phyloP scores from a whole-genome alignment of 1,284 basidiomycete genomes.

The Wolfiporia cocos region DNA sequence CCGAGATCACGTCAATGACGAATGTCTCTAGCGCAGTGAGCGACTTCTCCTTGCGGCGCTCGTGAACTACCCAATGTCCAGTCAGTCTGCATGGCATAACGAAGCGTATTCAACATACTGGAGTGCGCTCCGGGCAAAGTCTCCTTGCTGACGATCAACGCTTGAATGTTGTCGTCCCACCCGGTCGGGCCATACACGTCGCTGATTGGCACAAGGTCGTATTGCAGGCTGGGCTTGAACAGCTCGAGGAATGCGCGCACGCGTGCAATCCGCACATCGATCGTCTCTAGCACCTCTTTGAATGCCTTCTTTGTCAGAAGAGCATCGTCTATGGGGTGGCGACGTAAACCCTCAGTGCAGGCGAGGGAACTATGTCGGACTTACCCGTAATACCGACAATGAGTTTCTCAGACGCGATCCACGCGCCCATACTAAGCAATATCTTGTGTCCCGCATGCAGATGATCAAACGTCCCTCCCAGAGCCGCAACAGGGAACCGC shows the following conservation, averaged over 20 bases:
- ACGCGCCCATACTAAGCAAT: constrained; percentile 86
- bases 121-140: constrained; percentile 71
- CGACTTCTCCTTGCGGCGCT: constrained; percentile 44
- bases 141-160: constrained; percentile 83
- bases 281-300: constrained; percentile 62
- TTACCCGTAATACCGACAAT: constrained; percentile 87
- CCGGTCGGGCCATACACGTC: constrained; percentile 90
- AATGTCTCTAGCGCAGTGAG: constrained; percentile 64
- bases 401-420: constrained; percentile 73
- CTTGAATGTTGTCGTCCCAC: constrained; percentile 80
- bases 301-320: constrained; percentile 76
- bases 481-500: constrained; percentile 43
- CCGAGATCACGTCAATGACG: constrained; percentile 84
- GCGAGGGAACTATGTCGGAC: constrained; percentile 11
- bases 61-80: constrained; percentile 58
- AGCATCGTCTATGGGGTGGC: constrained; percentile 46
- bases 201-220: constrained; percentile 64
- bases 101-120: constrained; percentile 50
- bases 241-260: constrained; percentile 62
- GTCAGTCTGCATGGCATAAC: too few relatives aligned
- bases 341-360: neutral
- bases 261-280: constrained; percentile 47
- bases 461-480: constrained; percentile 93
- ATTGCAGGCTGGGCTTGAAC: constrained; percentile 57
- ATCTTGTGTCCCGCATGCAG: constrained; percentile 98